Base-by-base conservation (phyloP, 2,329 filamentous ascomycete genomes). In the Colletotrichum costaricense region DNA sequence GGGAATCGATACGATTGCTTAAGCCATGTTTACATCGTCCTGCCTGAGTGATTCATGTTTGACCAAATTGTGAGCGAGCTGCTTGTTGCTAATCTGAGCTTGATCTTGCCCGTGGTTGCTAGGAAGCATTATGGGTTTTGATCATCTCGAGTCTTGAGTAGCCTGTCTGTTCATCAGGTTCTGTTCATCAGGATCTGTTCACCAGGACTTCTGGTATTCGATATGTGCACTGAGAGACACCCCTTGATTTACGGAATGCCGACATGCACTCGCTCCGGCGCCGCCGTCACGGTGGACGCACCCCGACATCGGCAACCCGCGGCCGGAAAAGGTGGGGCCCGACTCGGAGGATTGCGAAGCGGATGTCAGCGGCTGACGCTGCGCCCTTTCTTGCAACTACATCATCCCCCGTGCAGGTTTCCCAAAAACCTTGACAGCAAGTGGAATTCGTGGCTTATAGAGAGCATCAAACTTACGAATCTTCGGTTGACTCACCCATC, bases 291-390 rank as follows among this genome's bases (percentile, higher is more conserved):
- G 14, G 38, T 42, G 38, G 16, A 42, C 16, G n/a, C 16, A 35
- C 24, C 52, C 67, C 59, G 67, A 66, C 49, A 71, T 73, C 67
- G 67, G 70, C 67, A 49, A 24, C 8, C 0, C 16, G 22, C 38
- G 60, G 67, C 67, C 70, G 42, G 67, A 30, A 5, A 55, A 12
- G 69, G 69, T 72, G 69, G 69, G 12, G 19, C 59, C 59, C 42
- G 19, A 22, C 42, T 49, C 42, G 42, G 42, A 22, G 66, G 42
- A 2, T 69, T 67, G 54, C 30, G 26, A 42, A 38, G n/a, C 42
- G 24, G 24, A 8, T 46, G n/a, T 22, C 33, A 35, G 2, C 38
- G n/a, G 22, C 33, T 16, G n/a, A 24, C 14, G n/a, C 38, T 46
- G 46, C 46, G 57, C 19, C 42, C 33, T 26, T 65, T 24, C n/a